Percentiles rank a stretch among this genome's conserved stretches.
Evolutionary conservation across 495 filamentous ascomycete genomes (phyloP).

Genomic region (Aspergillus sclerotioniger): DNA sequence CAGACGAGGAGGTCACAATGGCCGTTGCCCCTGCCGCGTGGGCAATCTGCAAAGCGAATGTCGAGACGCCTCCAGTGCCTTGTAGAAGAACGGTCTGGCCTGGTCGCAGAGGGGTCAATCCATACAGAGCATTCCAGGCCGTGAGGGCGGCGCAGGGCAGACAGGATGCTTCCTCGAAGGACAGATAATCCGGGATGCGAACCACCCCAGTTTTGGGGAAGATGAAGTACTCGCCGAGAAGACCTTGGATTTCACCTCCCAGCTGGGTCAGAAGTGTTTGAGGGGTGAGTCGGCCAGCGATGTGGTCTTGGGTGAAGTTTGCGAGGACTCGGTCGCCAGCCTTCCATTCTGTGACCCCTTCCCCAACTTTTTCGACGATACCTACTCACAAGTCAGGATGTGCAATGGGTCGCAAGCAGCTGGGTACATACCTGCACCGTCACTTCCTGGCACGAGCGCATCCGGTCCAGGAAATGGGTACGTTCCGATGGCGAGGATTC

Average conservation of each 20-base stretch:
- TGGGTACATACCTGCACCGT: too few species aligned
- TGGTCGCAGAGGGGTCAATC: slow-evolving; percentile 17
- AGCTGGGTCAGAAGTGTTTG: too few species aligned
- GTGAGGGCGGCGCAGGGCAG: slow-evolving; percentile 38
- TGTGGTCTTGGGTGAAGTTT: neutral
- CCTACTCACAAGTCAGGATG: too few species aligned
- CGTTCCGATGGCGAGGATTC: too few species aligned
- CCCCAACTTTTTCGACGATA: too few species aligned
- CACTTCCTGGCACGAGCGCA: too few species aligned
- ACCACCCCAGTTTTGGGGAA: slow-evolving; percentile 13
- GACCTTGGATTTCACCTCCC: neutral
- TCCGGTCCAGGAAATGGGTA: too few species aligned
- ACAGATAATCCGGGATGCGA: slow-evolving; percentile 26
- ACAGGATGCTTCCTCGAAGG: slow-evolving; percentile 27
- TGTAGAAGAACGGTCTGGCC: slow-evolving; percentile 32
- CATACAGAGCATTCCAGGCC: slow-evolving; percentile 41
- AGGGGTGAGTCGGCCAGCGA: neutral
- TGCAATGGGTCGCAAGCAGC: too few species aligned
- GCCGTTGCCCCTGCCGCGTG: slow-evolving; percentile 22
- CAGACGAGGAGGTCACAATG: slow-evolving; percentile 29
- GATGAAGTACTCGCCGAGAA: slow-evolving; percentile 36
- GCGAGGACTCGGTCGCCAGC: neutral
- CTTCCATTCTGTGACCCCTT: neutral
- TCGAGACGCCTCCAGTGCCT: slow-evolving; percentile 36
- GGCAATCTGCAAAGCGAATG: slow-evolving; percentile 27